These are phyloP conservation scores for Cyberlindnera maritima DNA, from an alignment of 805 yeast species.

Conservation along the genomic window DNA sequence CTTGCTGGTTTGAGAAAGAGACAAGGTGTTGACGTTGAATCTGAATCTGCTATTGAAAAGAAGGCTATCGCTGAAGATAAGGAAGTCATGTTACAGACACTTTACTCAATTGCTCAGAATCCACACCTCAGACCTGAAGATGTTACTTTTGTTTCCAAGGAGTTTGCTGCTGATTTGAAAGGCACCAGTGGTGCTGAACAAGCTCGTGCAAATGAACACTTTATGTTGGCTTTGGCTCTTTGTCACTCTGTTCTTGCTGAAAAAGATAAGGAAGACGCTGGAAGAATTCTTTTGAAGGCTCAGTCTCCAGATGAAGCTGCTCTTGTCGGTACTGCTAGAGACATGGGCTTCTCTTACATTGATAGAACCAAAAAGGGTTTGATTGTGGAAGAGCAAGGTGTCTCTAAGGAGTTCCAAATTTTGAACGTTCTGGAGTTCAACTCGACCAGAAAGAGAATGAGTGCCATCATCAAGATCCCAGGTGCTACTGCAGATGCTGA, in stretches of 20 bases:
- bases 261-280: constrained; percentile 57
- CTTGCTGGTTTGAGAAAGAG: constrained; percentile 74
- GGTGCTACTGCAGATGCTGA: constrained; percentile 32
- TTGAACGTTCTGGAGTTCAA: constrained; percentile 74
- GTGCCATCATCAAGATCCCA: constrained; percentile 65
- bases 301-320: constrained; percentile 91
- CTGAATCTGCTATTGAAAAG: constrained; percentile 50
- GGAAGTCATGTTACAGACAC: constrained; percentile 51
- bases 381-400: constrained; percentile 67
- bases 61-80: constrained; percentile 56
- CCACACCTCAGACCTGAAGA: constrained; percentile 51
- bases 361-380: constrained; percentile 68
- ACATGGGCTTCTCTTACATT: constrained; percentile 66
- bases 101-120: constrained; percentile 38
- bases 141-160: constrained; percentile 65
- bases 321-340: constrained; percentile 76
- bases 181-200: constrained; percentile 53
- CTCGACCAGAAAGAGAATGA: constrained; percentile 85
- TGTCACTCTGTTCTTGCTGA: constrained; percentile 81
- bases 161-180: constrained; percentile 58
- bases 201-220: constrained; percentile 61
- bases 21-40: constrained; percentile 72
- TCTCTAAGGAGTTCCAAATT: constrained; percentile 65
- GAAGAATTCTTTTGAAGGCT: constrained; percentile 58
- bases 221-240: constrained; percentile 71